Base-by-base conservation (phyloP, 75 land plant genomes). In the Chamaecyparis obtusa region DNA sequence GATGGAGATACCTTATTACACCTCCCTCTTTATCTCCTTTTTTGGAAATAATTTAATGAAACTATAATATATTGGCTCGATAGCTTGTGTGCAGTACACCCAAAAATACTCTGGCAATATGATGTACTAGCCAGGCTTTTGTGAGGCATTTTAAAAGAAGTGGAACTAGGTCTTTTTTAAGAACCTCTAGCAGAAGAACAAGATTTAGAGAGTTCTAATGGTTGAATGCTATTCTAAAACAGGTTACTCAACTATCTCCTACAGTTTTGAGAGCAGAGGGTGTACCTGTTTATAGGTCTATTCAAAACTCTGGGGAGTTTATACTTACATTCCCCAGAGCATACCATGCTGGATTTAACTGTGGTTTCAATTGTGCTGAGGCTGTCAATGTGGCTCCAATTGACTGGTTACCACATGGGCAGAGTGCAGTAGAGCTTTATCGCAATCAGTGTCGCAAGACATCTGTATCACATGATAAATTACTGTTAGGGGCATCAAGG, bases 331-430 rank as follows among this genome's bases (percentile, higher is more conserved):
- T 97, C 39, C 98, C 99, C 27, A 89, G 96, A 89, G 95, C 97
- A 30, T 96, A 95, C 86, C 96, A 96, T 90, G 90, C 99, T 33
- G 96, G 94, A 55, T 95, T 97, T 88, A 92, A 93, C 86, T 92
- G 93, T 90, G 99, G 99, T 5, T 97, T 97, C 83, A 97, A 96
- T 75, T 94, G 95, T 88, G 91, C 95, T 10, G 99, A 97, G 89
- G 91, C 93, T 46, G 97, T 93, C n/a, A 94, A 94, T 93, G 92
- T 96, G 39, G 99, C 98, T 84, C 97, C 98, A 36, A 75, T 96
- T 86, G 96, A 97, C 83, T 97, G 99, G 99, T 87, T 97, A 78
- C 98, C 99, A 72, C 94, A 95, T 91, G 99, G 99, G 54, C 98
- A 95, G 86, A 88, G 76, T 86, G 95, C 95, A 33, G 95, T 92